Conservation (phyloP, 306 rosid species). For the Citrullus amarus region DNA sequence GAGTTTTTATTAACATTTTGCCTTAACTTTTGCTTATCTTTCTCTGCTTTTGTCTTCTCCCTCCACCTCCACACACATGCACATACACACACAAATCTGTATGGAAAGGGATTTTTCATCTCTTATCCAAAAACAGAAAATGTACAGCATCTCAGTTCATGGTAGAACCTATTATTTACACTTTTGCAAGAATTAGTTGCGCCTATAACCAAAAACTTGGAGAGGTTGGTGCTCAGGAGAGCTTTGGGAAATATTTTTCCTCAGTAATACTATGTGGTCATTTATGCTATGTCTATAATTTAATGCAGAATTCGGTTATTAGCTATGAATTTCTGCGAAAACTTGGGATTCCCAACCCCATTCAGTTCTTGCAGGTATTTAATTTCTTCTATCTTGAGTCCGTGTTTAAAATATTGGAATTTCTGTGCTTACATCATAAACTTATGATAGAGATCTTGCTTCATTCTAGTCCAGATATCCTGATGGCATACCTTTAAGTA, state of each 20-base stretch:
- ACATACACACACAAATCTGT: not conserved
- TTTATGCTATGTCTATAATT: not conserved
- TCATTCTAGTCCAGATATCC: slow-evolving; percentile 97
- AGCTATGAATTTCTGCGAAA: slow-evolving; percentile 66
- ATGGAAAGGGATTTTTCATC: not conserved
- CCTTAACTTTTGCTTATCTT: not conserved
- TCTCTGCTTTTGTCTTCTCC: not conserved
- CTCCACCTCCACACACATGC: not conserved
- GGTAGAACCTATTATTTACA: not conserved
- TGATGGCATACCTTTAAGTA: slow-evolving; percentile 74
- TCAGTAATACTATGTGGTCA: not conserved
- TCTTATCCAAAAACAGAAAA: not conserved
- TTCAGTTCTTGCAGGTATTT: slow-evolving; percentile 93
- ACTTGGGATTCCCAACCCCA: slow-evolving; percentile 90
- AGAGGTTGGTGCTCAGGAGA: not conserved
- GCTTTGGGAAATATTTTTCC: not conserved
- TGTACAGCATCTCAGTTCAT: not conserved
- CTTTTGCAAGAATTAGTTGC: not conserved
- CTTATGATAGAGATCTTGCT: slow-evolving; percentile 7
- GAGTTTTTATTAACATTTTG: not conserved
- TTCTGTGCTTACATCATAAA: slow-evolving; percentile 1
- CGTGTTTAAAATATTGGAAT: slow-evolving; percentile 10
- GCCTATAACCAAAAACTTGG: not conserved
- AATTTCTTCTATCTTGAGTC: slow-evolving; percentile 24
- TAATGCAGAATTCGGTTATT: slow-evolving; percentile 72